Conservation (phyloP, 129 eudicot genomes). For the Pittosporum tobira region DNA sequence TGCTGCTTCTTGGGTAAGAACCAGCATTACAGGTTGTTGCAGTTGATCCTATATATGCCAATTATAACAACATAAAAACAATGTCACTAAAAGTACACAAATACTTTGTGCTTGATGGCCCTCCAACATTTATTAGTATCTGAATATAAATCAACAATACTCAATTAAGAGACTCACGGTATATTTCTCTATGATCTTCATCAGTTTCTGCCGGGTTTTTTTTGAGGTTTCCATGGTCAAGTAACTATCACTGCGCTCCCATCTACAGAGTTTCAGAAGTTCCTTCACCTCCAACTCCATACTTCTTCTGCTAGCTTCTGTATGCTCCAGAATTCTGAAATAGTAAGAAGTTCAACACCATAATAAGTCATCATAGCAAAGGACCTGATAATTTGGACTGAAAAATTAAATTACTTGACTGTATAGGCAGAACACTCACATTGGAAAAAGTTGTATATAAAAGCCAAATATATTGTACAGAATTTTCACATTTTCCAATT, state of each 20-base stretch:
- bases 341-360: conserved; percentile 6
- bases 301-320: conserved; percentile 40
- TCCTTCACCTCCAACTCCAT: conserved; percentile 61
- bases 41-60: conserved; percentile 56
- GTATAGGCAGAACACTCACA: conserved; percentile 32
- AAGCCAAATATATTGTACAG: conserved; percentile 80
- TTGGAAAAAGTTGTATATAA: conserved; percentile 70
- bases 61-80: conserved; percentile 6
- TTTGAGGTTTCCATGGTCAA: conserved; percentile 55
- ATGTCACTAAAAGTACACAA: conserved; percentile 1
- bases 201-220: conserved; percentile 59
- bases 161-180: conserved; percentile 39
- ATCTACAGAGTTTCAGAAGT: conserved; percentile 48
- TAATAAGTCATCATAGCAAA: neutral
- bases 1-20: conserved; percentile 43
- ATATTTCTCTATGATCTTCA: conserved; percentile 61
- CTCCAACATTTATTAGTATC: neutral
- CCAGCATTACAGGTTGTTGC: conserved; percentile 64
- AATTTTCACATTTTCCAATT: conserved; percentile 51
- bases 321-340: conserved; percentile 47
- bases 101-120: neutral
- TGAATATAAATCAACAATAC: neutral
- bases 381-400: neutral
- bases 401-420: neutral
- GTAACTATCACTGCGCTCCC: conserved; percentile 58